phyloP scores from a whole-genome alignment of 805 yeast genomes.

The Schwanniomyces vanrijiae region DNA sequence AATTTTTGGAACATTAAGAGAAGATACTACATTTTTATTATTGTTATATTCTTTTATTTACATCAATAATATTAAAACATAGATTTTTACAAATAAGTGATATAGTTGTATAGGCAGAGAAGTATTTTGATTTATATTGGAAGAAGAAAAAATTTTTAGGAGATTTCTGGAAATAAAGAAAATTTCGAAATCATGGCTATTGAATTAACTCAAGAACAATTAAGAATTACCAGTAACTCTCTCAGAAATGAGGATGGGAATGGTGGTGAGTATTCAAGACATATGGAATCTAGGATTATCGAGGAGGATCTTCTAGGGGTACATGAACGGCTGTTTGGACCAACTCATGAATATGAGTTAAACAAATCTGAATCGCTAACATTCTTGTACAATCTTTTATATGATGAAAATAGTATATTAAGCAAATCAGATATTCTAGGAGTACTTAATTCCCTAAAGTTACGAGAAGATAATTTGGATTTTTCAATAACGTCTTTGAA shows the following conservation, averaged over 20 bases:
- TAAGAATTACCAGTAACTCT: conserved; percentile 2
- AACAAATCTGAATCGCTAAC: conserved; percentile 42
- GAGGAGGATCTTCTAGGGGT: not conserved
- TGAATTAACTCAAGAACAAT: conserved; percentile 7
- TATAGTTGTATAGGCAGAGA: not conserved
- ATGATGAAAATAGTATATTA: conserved; percentile 33
- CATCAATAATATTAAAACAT: not conserved
- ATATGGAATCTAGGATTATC: not conserved
- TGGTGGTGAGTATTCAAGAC: not conserved
- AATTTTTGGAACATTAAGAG: not conserved
- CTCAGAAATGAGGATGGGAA: not conserved
- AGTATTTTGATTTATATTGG: not conserved
- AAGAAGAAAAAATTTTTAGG: conserved; percentile 1
- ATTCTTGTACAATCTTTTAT: conserved; percentile 38
- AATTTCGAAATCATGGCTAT: conserved; percentile 5
- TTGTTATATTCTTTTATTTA: not conserved
- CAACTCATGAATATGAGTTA: conserved; percentile 33
- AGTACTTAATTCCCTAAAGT: conserved; percentile 35
- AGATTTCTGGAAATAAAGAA: not conserved
- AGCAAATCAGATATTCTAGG: conserved; percentile 35
- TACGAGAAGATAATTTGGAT: conserved; percentile 34
- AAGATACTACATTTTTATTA: not conserved
- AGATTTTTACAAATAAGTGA: not conserved
- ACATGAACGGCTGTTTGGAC: not conserved
- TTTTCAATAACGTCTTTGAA: conserved; percentile 17